Base-by-base conservation (phyloP, 441 rosid species). In the Geranium incanum region DNA sequence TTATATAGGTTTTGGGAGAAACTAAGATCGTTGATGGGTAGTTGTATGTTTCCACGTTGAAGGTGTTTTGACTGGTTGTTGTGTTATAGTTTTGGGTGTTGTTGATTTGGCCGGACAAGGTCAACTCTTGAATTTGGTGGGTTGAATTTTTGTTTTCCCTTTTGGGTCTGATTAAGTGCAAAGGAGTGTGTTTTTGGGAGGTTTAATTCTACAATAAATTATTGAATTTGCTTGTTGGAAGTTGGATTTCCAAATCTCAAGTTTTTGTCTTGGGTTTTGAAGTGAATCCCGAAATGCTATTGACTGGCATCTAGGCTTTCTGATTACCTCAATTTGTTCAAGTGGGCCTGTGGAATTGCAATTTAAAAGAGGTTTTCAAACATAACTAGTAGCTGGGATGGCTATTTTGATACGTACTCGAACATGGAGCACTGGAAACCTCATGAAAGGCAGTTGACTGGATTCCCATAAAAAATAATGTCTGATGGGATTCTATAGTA, bases 401-500 rank as follows among this genome's bases (percentile, higher is more conserved):
- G 85, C 86, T 33, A 66, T 82, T 50, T 86, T 36, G 89, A 85
- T 45, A 82, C 80, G 81, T 88, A 88, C 71, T 80, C 87, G 13
- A 88, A 76, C 83, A 87, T 6, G 86, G 87, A 0, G 69, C 81
- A 12, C 71, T 81, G 28, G 84, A 78, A 38, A 36, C 52, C 0
- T 83, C 90, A 15, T 84, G 78, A 66, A 81, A 75, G 73, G 72
- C 79, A 50, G 85, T 86, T 4, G 76, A 85, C 77, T 80, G 48
- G 74, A 85, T 79, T 52, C 60, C 76, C 5, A 0, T 0, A 59
- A 86, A 71, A 79, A 88, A 74, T 36, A 70, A 82, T 0, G 59
- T 84, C 13, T 78, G 86, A 23, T 88, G 90, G 93, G 86, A 84
- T 0, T 86, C 85, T 43, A 78, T 88, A 80, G 79, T 82, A 69